A percentile compares a stretch with the other conserved stretches of the same genome.
phyloP scores from a whole-genome alignment of 371 early-diverging fungal species.

The Mucor circinelloides region DNA sequence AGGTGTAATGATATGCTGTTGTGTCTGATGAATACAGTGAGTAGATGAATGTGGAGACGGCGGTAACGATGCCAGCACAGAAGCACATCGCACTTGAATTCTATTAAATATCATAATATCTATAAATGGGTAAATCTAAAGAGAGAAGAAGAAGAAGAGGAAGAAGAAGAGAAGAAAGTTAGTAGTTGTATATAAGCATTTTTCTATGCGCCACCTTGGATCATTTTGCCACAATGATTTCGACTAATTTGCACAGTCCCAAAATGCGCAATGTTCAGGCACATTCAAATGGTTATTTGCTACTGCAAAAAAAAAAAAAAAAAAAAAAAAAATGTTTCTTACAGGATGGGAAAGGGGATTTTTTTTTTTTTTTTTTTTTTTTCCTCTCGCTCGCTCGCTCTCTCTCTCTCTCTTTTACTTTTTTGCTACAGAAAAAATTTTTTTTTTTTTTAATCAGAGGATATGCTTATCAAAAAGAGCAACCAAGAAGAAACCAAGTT shows the following conservation, averaged over 20 bases:
- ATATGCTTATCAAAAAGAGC: not conserved
- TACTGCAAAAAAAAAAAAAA: not conserved
- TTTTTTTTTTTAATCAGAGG: not conserved
- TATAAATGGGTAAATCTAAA: not conserved
- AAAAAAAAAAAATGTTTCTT: constrained; percentile 16
- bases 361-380: constrained; percentile 14
- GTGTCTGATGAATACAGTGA: not conserved
- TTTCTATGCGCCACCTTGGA: constrained; percentile 2
- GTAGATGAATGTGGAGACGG: constrained; percentile 8
- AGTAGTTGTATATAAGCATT: not conserved
- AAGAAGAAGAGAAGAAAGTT: not conserved
- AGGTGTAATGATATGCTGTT: constrained; percentile 35
- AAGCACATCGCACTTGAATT: constrained; percentile 17
- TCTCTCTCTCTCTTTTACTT: constrained; percentile 10
- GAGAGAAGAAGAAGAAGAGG: not conserved
- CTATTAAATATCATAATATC: not conserved
- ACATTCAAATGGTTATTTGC: not conserved
- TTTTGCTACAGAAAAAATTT: constrained; percentile 3
- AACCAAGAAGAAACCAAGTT: not conserved
- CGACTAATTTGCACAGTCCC: not conserved
- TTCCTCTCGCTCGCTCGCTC: constrained; percentile 2
- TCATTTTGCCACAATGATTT: not conserved
- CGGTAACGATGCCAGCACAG: constrained; percentile 12
- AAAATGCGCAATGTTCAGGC: not conserved
- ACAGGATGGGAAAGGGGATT: constrained; percentile 12